phyloP scores from a whole-genome alignment of 148 eudicot genomes.

The Amaranthus hypochondriacus region DNA sequence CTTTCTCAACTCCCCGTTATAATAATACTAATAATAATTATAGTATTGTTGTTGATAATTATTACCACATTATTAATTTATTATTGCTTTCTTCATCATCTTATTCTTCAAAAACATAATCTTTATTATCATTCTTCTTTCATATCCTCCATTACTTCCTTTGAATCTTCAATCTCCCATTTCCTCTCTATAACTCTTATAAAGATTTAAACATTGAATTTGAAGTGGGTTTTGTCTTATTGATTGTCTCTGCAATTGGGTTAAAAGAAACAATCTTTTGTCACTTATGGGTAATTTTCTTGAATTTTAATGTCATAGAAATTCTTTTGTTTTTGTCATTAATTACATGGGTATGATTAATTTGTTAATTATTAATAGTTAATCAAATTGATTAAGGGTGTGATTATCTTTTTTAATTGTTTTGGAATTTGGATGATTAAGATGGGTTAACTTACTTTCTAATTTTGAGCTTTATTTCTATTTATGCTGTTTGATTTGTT shows the following conservation, averaged over 20 bases:
- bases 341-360: not conserved
- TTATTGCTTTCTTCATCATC: conserved; percentile 9
- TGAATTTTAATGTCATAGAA: not conserved
- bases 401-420: not conserved
- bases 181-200: conserved; percentile 4
- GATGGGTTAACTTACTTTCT: not conserved
- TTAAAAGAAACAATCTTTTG: not conserved
- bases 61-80: not conserved
- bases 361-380: not conserved
- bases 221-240: conserved; percentile 2
- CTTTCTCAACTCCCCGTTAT: conserved; percentile 4
- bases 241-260: conserved; percentile 1
- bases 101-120: not conserved
- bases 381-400: not conserved
- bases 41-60: conserved; percentile 3
- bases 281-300: conserved; percentile 7
- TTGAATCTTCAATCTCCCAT: conserved; percentile 23
- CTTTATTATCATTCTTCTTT: conserved; percentile 3
- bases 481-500: not conserved
- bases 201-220: not conserved
- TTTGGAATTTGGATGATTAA: not conserved
- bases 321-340: not conserved
- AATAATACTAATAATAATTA: no score
- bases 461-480: not conserved
- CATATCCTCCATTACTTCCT: conserved; percentile 14